A percentile compares a stretch with the other conserved stretches of the same genome.
phyloP scores from a whole-genome alignment of 129 eudicot genomes.

The Flaveria linearis region DNA sequence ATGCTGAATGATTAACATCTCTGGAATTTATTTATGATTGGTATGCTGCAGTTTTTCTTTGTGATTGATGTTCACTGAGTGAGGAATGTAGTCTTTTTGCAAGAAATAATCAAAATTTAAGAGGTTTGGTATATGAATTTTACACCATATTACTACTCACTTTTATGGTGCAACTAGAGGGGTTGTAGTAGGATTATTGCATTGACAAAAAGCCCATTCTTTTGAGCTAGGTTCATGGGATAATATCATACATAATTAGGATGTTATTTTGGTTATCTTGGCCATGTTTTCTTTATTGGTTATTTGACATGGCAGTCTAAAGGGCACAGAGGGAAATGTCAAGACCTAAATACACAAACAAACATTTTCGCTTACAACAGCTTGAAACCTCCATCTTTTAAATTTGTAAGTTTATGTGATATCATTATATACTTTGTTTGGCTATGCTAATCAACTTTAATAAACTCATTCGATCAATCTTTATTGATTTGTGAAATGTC shows the following conservation, averaged over 20 bases:
- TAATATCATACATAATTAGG: background rate
- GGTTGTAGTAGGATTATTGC: background rate
- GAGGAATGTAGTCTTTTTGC: background rate
- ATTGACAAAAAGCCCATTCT: background rate
- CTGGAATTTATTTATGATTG: background rate
- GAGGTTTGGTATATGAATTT: background rate
- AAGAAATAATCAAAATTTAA: background rate
- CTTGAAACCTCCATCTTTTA: conserved; percentile 57
- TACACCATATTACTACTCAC: background rate
- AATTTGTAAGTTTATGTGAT: conserved; percentile 52
- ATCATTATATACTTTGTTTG: background rate
- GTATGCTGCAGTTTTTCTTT: background rate
- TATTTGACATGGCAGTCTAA: conserved; percentile 40
- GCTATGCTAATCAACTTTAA: conserved; percentile 1
- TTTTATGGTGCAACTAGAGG: background rate
- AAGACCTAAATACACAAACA: conserved; percentile 19
- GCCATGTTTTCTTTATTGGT: background rate
- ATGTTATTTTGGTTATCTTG: background rate
- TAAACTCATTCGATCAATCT: conserved; percentile 2
- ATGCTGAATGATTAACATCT: background rate
- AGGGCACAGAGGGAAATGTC: conserved; percentile 37
- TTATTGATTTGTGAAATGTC: conserved; percentile 21
- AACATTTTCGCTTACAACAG: conserved; percentile 57
- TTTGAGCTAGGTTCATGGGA: no score
- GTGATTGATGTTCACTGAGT: background rate